Evolutionary conservation across 805 yeast species (phyloP).

Genomic region (Candida corydali): DNA sequence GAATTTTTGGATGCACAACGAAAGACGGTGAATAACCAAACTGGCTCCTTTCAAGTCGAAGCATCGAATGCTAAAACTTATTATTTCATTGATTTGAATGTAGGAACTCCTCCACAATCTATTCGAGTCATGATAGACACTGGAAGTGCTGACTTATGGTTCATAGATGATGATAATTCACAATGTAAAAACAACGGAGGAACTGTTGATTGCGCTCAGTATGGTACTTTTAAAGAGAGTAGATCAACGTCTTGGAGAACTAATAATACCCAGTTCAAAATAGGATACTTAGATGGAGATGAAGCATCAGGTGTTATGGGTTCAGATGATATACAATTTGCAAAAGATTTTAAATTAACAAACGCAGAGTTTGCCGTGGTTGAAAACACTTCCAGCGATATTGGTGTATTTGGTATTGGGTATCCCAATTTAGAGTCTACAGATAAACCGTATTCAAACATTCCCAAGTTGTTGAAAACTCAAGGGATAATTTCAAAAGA

Average conservation of each 20-base stretch:
- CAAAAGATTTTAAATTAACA: conserved; percentile 6
- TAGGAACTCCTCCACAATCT: conserved; percentile 18
- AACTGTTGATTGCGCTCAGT: conserved; percentile 22
- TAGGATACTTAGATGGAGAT: conserved; percentile 43
- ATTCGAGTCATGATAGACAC: conserved; percentile 21
- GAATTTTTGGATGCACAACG: conserved; percentile 2
- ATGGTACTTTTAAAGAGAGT: conserved; percentile 34
- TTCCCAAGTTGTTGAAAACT: conserved; percentile 27
- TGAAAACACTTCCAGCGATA: conserved; percentile 11
- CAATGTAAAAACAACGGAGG: conserved; percentile 5
- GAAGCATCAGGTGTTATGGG: conserved; percentile 51
- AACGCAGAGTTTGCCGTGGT: conserved; percentile 13
- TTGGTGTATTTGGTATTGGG: conserved; percentile 25
- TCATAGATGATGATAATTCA: conserved; percentile 10
- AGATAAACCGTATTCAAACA: conserved; percentile 21
- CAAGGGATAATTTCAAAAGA: conserved; percentile 28
- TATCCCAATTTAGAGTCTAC: conserved; percentile 12
- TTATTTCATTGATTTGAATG: conserved; percentile 13
- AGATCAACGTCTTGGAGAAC: conserved; percentile 27
- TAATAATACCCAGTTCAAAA: conserved; percentile 3
- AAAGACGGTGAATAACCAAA: conserved; percentile 1
- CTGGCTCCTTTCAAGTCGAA: conserved; percentile 5
- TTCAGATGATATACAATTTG: conserved; percentile 15
- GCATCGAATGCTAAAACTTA: conserved; percentile 11
- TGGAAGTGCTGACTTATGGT: conserved; percentile 21